Evolutionary conservation across 2,329 filamentous ascomycete species (phyloP).

Genomic region (Talaromyces albobiverticillius): DNA sequence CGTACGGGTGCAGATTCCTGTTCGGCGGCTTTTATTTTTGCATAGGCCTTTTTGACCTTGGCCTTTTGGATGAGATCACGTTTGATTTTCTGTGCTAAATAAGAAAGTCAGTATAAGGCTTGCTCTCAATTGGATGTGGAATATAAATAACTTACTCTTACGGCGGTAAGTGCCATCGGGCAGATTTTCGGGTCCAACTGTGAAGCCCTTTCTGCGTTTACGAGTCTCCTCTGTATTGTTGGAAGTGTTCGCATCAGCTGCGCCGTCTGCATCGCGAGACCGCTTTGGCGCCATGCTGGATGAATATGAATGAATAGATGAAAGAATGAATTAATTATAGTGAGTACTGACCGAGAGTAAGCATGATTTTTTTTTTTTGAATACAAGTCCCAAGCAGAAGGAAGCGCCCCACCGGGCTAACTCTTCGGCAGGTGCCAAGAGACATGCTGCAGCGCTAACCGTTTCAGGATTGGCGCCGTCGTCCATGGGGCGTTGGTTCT

Average conservation of each 20-base stretch:
- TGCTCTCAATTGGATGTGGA: not conserved
- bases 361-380: no score
- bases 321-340: no score
- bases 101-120: not conserved
- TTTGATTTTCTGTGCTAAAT: conserved; percentile 80
- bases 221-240: conserved; percentile 44
- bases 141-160: conserved; percentile 55
- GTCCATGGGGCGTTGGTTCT: no score
- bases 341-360: no score
- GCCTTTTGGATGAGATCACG: conserved; percentile 84
- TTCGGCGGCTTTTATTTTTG: conserved; percentile 72
- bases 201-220: conserved; percentile 70
- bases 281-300: conserved; percentile 59
- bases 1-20: conserved; percentile 32
- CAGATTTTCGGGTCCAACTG: conserved; percentile 82
- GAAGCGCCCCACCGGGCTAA: no score
- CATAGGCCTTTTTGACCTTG: conserved; percentile 89
- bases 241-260: conserved; percentile 47
- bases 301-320: no score
- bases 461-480: no score
- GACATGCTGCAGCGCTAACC: no score
- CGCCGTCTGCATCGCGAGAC: conserved; percentile 46
- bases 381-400: no score
- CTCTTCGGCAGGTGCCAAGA: no score
- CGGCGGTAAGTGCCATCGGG: conserved; percentile 85